A percentile compares a stretch with the other conserved stretches of the same genome.
These are phyloP conservation scores for Hanseniaspora mollemarum DNA, from an alignment of 805 yeast species.

Conservation along the genomic window DNA sequence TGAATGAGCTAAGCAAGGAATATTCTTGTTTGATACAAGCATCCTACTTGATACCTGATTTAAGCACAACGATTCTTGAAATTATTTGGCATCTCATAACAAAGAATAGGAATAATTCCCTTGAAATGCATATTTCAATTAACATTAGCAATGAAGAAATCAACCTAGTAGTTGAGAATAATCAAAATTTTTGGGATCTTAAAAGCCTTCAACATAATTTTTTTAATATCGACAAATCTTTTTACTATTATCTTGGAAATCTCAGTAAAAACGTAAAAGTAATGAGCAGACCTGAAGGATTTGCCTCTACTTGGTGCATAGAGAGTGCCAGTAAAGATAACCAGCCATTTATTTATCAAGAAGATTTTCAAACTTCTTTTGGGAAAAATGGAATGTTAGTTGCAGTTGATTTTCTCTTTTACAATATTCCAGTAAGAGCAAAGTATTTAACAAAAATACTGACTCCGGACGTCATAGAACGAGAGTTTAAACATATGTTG, in stretches of 20 bases:
- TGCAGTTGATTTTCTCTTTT: slow-evolving; percentile 33
- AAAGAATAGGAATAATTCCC: neutral
- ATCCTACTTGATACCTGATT: neutral
- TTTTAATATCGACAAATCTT: neutral
- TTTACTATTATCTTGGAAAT: neutral
- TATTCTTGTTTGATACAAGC: neutral
- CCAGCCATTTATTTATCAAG: neutral
- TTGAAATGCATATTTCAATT: neutral
- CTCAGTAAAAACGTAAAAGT: neutral
- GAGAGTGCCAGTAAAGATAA: neutral
- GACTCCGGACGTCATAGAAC: slow-evolving; percentile 18
- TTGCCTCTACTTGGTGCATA: neutral
- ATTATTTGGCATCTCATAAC: neutral
- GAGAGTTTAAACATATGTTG: neutral
- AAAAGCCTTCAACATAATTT: neutral
- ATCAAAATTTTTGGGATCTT: neutral
- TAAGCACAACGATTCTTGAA: neutral
- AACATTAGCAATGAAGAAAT: neutral
- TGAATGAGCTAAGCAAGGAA: neutral
- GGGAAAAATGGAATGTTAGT: slow-evolving; percentile 33
- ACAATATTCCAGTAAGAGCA: slow-evolving; percentile 36
- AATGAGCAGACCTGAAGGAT: neutral
- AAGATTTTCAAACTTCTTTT: neutral
- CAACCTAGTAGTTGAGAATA: neutral
- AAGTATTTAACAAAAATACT: slow-evolving; percentile 19